phyloP scores from a whole-genome alignment of 1,284 basidiomycete genomes.

The Lignosus rhinocerotis region DNA sequence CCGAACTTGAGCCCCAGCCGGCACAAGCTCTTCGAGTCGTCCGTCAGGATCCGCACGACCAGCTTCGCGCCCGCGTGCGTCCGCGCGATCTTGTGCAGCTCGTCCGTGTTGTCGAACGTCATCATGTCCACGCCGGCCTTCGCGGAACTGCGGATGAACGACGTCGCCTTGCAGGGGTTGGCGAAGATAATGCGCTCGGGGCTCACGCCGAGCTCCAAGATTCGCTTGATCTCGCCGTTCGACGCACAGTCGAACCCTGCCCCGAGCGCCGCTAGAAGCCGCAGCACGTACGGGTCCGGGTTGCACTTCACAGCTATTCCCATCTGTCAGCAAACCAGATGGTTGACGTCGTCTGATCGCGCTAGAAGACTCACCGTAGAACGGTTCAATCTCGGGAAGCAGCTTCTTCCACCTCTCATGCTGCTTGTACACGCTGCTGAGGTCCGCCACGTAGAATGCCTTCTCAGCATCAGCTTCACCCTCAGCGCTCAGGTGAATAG shows the following conservation, averaged over 20 bases:
- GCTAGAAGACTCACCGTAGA: constrained; percentile 69
- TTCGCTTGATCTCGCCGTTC: constrained; percentile 87
- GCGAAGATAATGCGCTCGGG: constrained; percentile 93
- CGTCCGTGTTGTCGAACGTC: constrained; percentile 99
- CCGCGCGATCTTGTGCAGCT: constrained; percentile 93
- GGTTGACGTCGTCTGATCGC: not conserved
- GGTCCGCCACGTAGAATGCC: constrained; percentile 96
- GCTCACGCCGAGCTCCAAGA: constrained; percentile 74
- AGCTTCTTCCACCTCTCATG: constrained; percentile 82
- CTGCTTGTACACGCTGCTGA: constrained; percentile 86
- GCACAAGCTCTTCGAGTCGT: constrained; percentile 95
- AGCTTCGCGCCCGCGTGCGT: constrained; percentile 84
- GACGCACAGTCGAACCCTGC: constrained; percentile 99
- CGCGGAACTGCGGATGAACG: constrained; percentile 88
- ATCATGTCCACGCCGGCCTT: constrained; percentile 84
- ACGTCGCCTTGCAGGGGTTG: constrained; percentile 97
- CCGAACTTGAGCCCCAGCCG: constrained; percentile 97
- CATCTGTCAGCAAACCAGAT: constrained; percentile 11
- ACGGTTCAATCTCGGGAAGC: constrained; percentile 88
- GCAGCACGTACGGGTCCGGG: constrained; percentile 92
- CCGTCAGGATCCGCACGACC: constrained; percentile 93
- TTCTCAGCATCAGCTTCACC: constrained; percentile 79
- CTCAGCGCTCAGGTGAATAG: constrained; percentile 49
- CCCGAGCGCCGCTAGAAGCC: constrained; percentile 87
- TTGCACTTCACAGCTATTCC: constrained; percentile 92